phyloP scores from a whole-genome alignment of 2,329 filamentous ascomycete genomes.

The Colletotrichum sp. region DNA sequence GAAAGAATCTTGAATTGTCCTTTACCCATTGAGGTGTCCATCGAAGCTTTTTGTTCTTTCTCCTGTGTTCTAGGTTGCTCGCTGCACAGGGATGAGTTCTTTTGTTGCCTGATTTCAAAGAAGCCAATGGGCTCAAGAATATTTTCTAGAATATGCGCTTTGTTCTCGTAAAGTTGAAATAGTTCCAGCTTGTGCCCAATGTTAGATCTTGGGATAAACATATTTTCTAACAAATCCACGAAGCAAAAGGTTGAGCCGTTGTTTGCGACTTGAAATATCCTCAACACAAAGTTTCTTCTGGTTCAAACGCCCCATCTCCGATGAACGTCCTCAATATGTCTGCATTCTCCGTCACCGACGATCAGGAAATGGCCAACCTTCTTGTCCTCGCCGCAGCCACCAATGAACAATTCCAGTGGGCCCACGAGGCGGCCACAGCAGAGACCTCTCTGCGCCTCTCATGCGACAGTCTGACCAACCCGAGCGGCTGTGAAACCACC shows the following conservation, averaged over 20 bases:
- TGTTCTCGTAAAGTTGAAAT: background rate
- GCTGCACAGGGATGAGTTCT: background rate
- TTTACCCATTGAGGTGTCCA: background rate
- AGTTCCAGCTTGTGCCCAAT: background rate
- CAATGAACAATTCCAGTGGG: background rate
- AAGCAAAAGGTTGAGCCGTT: background rate
- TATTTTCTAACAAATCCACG: background rate
- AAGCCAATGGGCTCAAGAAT: background rate
- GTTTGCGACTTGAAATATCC: background rate
- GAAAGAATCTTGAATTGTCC: background rate
- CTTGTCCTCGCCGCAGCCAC: background rate
- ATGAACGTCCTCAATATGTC: background rate
- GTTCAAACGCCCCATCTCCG: background rate
- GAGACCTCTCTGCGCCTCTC: background rate
- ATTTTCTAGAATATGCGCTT: background rate
- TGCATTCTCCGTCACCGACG: background rate
- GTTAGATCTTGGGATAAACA: background rate
- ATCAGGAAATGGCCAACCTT: background rate
- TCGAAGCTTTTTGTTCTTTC: background rate
- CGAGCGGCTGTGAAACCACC: background rate
- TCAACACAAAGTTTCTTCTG: background rate
- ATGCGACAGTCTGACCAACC: background rate
- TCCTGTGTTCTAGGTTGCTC: background rate
- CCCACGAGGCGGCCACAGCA: background rate
- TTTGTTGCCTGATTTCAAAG: background rate